These are phyloP conservation scores for Colletotrichum sublineola DNA, from an alignment of 2,329 filamentous ascomycete species.

Conservation along the genomic window DNA sequence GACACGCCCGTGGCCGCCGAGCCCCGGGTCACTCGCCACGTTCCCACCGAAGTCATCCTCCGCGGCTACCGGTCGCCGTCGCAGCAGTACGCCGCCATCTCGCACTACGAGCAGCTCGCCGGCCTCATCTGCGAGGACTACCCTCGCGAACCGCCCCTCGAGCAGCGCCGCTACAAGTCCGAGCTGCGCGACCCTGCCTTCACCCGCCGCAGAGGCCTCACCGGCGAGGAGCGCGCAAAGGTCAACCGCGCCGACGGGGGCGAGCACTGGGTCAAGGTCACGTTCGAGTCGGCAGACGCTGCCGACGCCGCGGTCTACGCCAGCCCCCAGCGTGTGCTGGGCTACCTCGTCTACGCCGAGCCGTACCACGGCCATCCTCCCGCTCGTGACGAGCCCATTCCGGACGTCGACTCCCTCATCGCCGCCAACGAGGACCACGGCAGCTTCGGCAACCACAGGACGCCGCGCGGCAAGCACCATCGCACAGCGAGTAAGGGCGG, in stretches of 20 bases:
- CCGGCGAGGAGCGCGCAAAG: slow-evolving; percentile 79
- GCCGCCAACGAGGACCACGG: slow-evolving; percentile 50
- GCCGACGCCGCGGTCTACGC: slow-evolving; percentile 77
- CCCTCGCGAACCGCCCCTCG: slow-evolving; percentile 82
- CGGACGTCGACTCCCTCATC: slow-evolving; percentile 61
- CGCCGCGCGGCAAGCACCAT: slow-evolving; percentile 46
- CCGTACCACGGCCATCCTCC: slow-evolving; percentile 76
- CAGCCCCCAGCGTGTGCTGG: slow-evolving; percentile 79
- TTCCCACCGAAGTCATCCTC: slow-evolving; percentile 81
- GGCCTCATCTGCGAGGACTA: slow-evolving; percentile 95
- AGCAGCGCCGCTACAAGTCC: slow-evolving; percentile 78
- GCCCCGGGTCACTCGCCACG: slow-evolving; percentile 52
- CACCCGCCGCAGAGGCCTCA: slow-evolving; percentile 74
- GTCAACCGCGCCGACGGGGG: slow-evolving; percentile 87
- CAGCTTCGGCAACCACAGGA: slow-evolving; percentile 40
- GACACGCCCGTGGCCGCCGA: slow-evolving; percentile 49
- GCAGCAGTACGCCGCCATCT: slow-evolving; percentile 87
- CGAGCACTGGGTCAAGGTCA: slow-evolving; percentile 92
- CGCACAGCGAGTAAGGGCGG: slow-evolving; percentile 43
- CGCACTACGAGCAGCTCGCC: slow-evolving; percentile 88
- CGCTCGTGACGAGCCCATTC: slow-evolving; percentile 72
- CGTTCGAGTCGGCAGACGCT: slow-evolving; percentile 80
- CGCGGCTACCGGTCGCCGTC: slow-evolving; percentile 79
- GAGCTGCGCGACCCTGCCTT: slow-evolving; percentile 81
- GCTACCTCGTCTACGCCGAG: slow-evolving; percentile 79